phyloP scores from a whole-genome alignment of 2,329 filamentous ascomycete species.

The Monosporascus sp. region DNA sequence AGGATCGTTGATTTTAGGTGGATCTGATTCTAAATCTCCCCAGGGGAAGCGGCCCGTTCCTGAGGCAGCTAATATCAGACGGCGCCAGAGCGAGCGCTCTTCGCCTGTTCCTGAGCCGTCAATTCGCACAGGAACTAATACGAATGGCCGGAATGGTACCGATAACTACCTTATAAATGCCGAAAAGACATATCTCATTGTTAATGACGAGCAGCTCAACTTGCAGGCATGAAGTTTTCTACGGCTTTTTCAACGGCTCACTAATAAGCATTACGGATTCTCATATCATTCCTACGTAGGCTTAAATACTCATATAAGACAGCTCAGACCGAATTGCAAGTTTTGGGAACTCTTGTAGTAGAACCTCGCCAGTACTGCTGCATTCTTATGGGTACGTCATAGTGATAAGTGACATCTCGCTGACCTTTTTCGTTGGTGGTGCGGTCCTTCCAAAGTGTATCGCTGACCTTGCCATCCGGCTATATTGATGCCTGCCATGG shows the following conservation, averaged over 20 bases:
- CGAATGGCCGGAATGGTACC: background rate
- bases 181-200: constrained; percentile 24
- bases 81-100: too few relatives aligned
- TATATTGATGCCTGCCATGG: constrained; percentile 41
- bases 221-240: constrained; percentile 14
- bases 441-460: background rate
- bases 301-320: constrained; percentile 24
- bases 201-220: constrained; percentile 38
- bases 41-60: too few relatives aligned
- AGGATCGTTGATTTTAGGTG: too few relatives aligned
- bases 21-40: too few relatives aligned
- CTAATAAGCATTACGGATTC: too few relatives aligned
- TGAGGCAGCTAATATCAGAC: too few relatives aligned
- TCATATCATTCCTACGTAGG: too few relatives aligned
- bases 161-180: background rate
- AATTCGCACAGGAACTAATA: background rate
- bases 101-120: too few relatives aligned
- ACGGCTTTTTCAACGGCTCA: too few relatives aligned
- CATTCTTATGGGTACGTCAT: constrained; percentile 8
- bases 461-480: constrained; percentile 18
- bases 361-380: constrained; percentile 6
- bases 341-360: constrained; percentile 27
- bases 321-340: constrained; percentile 32
- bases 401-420: background rate
- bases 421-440: too few relatives aligned